phyloP scores from a whole-genome alignment of 2,329 filamentous ascomycete species.

The Exophiala viscosa region DNA sequence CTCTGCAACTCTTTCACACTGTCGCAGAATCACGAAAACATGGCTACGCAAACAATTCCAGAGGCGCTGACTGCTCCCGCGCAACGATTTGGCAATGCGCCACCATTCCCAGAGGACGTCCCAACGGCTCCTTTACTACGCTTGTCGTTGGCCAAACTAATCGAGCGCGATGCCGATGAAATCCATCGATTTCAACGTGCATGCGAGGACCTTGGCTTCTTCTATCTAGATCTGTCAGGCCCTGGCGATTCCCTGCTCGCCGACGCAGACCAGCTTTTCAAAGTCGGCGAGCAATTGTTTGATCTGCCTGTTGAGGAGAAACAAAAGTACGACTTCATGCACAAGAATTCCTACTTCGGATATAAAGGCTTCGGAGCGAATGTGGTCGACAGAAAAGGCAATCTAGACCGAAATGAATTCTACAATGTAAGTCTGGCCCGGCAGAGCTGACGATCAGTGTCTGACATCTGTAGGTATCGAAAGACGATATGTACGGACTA shows the following conservation, averaged over 20 bases:
- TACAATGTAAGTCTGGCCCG: slow-evolving; percentile 45
- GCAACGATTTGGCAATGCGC: slow-evolving; percentile 20
- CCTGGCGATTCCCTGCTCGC: slow-evolving; percentile 41
- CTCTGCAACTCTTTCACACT: background rate
- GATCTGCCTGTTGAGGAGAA: slow-evolving; percentile 50
- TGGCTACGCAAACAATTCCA: slow-evolving; percentile 14
- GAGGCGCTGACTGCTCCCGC: slow-evolving; percentile 19
- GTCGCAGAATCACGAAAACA: background rate
- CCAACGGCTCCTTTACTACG: slow-evolving; percentile 44
- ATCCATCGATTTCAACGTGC: slow-evolving; percentile 36
- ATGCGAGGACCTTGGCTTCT: slow-evolving; percentile 54
- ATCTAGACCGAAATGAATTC: slow-evolving; percentile 51
- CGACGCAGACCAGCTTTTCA: slow-evolving; percentile 46
- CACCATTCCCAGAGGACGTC: slow-evolving; percentile 43
- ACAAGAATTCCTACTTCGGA: slow-evolving; percentile 51
- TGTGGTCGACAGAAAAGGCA: slow-evolving; percentile 48
- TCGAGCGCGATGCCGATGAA: slow-evolving; percentile 36
- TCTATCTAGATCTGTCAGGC: slow-evolving; percentile 51
- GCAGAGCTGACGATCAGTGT: slow-evolving; percentile 4
- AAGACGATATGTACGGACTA: slow-evolving; percentile 50
- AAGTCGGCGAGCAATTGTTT: slow-evolving; percentile 46
- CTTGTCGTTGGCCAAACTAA: slow-evolving; percentile 39
- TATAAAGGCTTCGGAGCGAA: slow-evolving; percentile 50
- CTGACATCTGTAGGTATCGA: slow-evolving; percentile 40
- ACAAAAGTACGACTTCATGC: slow-evolving; percentile 51